phyloP scores from a whole-genome alignment of 108 stramenopile genomes.

The Cyclotella choctawhatcheeana region DNA sequence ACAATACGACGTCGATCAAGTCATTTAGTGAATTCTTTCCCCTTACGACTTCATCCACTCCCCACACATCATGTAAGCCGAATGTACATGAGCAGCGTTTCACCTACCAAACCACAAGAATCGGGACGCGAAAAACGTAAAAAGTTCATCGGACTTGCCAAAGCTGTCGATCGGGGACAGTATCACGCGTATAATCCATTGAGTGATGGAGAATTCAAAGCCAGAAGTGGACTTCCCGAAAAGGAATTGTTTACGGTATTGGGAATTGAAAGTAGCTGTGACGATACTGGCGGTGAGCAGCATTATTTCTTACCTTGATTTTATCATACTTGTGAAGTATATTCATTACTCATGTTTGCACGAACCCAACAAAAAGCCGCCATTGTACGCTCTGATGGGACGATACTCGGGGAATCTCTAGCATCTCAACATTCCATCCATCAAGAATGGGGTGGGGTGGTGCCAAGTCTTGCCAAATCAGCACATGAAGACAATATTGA shows the following conservation, averaged over 20 bases:
- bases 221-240: slow-evolving; percentile 76
- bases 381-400: slow-evolving; percentile 91
- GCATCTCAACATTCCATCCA: slow-evolving; percentile 94
- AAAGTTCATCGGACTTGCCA: slow-evolving; percentile 79
- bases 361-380: slow-evolving; percentile 57
- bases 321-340: background rate
- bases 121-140: slow-evolving; percentile 53
- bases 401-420: slow-evolving; percentile 91
- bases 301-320: background rate
- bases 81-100: no score
- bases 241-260: slow-evolving; percentile 77
- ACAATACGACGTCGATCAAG: no score
- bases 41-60: no score
- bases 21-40: no score
- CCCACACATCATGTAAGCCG: no score
- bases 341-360: background rate
- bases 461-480: slow-evolving; percentile 88
- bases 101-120: no score
- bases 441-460: slow-evolving; percentile 95
- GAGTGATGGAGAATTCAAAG: slow-evolving; percentile 55
- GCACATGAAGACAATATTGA: slow-evolving; percentile 92
- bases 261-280: slow-evolving; percentile 98
- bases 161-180: slow-evolving; percentile 89
- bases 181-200: slow-evolving; percentile 70
- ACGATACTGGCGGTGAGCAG: slow-evolving; percentile 76